These are phyloP conservation scores for Irpex sp. DNA, from an alignment of 1,284 basidiomycete species.

Conservation along the genomic window DNA sequence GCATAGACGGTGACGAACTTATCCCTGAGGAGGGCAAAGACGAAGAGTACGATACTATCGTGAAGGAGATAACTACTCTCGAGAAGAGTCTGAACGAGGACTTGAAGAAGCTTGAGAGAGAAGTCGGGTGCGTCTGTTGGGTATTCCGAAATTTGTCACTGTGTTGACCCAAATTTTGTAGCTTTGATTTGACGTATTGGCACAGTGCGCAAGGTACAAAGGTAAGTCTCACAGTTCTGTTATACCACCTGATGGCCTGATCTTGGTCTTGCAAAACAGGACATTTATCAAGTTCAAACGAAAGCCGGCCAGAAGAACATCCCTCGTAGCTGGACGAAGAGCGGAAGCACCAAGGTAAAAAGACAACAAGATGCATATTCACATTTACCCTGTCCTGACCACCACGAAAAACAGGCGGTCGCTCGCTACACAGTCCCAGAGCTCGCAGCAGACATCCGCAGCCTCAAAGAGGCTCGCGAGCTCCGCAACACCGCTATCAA, in stretches of 20 bases:
- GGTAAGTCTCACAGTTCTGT: conserved; percentile 30
- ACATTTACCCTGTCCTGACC: background rate
- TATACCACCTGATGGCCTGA: too few species aligned
- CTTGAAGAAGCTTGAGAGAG: conserved; percentile 58
- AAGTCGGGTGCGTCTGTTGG: conserved; percentile 44
- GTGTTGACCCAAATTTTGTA: conserved; percentile 18
- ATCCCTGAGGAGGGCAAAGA: conserved; percentile 82
- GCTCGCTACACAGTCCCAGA: conserved; percentile 77
- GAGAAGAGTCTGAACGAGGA: conserved; percentile 71
- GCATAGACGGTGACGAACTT: conserved; percentile 48
- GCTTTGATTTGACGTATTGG: conserved; percentile 70
- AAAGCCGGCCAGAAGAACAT: conserved; percentile 55
- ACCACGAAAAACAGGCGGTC: conserved; percentile 45
- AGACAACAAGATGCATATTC: background rate
- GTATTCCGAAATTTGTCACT: too few species aligned
- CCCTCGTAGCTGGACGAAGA: conserved; percentile 84
- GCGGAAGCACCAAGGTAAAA: conserved; percentile 73
- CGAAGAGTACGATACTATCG: conserved; percentile 75
- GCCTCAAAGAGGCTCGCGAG: conserved; percentile 90
- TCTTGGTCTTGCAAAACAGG: conserved; percentile 38
- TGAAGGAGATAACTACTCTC: conserved; percentile 62
- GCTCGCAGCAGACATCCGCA: conserved; percentile 67
- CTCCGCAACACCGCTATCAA: conserved; percentile 77
- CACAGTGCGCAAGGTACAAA: conserved; percentile 83
- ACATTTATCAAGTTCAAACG: conserved; percentile 86